Percentiles rank a stretch among this genome's conserved stretches.
Conservation (phyloP, 1,284 basidiomycete genomes). For the Cutaneotrichosporon sp. region DNA sequence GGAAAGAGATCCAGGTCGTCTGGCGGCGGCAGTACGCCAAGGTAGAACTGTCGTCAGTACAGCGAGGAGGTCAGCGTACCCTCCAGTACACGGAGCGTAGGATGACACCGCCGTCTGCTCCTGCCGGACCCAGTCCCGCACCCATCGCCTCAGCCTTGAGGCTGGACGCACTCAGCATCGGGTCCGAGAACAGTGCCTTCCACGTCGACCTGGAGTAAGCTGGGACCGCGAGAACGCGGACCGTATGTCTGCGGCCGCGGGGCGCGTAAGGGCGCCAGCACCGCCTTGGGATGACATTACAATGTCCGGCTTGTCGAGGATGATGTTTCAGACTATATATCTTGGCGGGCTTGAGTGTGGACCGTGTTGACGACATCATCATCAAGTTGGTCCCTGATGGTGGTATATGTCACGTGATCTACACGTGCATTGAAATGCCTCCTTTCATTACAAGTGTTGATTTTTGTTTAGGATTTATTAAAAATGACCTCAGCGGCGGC, state of each 20-base stretch:
- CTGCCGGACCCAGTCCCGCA: slow-evolving; percentile 40
- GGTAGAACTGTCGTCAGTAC: slow-evolving; percentile 45
- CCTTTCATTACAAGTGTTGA: too few relatives aligned
- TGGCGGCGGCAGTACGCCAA: slow-evolving; percentile 49
- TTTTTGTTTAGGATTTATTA: too few relatives aligned
- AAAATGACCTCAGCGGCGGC: too few relatives aligned
- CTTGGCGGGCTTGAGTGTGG: neutral
- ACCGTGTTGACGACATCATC: neutral
- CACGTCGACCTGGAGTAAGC: slow-evolving; percentile 36
- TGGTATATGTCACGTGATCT: neutral
- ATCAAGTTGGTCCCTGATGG: too few relatives aligned
- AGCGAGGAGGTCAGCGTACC: slow-evolving; percentile 31
- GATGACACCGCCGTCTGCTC: slow-evolving; percentile 38
- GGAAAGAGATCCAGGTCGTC: slow-evolving; percentile 43
- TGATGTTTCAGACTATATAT: neutral
- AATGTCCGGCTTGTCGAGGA: neutral
- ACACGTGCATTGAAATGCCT: neutral
- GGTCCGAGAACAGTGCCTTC: slow-evolving; percentile 46
- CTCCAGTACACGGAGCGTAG: slow-evolving; percentile 54
- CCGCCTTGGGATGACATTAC: slow-evolving; percentile 4
- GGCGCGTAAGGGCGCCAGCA: neutral
- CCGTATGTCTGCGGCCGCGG: neutral
- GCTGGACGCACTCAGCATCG: slow-evolving; percentile 43
- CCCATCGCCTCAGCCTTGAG: slow-evolving; percentile 42
- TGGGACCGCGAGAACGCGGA: neutral